A percentile compares a stretch with the other conserved stretches of the same genome.
Evolutionary conservation across 176 grass and related monocot species (phyloP).

Genomic region (Echinochloa phyllopogon): DNA sequence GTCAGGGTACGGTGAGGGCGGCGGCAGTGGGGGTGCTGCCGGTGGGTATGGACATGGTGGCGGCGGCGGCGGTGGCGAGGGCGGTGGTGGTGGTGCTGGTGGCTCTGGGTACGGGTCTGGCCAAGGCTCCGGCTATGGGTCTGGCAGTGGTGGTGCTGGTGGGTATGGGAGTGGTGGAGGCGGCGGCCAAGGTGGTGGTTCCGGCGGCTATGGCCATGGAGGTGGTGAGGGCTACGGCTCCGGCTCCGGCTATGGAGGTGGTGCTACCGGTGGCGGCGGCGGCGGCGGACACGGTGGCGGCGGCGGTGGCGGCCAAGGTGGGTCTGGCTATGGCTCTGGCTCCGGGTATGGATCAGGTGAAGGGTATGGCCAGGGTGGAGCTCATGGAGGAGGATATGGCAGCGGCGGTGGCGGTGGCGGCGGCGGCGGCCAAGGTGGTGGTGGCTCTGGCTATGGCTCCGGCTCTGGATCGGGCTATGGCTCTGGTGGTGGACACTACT

Average conservation of each 20-base stretch:
- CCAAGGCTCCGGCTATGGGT: constrained; percentile 5
- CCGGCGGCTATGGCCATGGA: neutral
- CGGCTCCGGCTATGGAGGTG: neutral
- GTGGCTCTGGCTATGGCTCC: constrained; percentile 22
- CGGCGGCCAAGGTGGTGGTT: neutral
- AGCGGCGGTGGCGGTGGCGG: neutral
- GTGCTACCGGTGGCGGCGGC: neutral
- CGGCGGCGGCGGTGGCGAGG: neutral
- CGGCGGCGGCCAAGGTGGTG: neutral
- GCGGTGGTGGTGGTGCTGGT: neutral
- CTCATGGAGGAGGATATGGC: constrained; percentile 18
- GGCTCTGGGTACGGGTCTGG: neutral
- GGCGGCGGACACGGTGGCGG: neutral
- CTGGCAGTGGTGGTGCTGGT: neutral
- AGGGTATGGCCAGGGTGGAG: constrained; percentile 15
- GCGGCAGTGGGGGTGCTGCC: constrained; percentile 29
- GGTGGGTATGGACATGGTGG: constrained; percentile 27
- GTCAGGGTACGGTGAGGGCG: constrained; percentile 36
- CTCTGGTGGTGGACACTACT: constrained; percentile 6
- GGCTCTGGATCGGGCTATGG: constrained; percentile 15
- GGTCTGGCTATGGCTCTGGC: constrained; percentile 3
- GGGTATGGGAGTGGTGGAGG: constrained; percentile 34
- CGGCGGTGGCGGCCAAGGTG: neutral
- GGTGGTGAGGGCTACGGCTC: constrained; percentile 35
- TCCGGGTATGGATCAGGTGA: constrained; percentile 32